phyloP scores from a whole-genome alignment of 139 green algal species.

The Haematococcus lacustris region DNA sequence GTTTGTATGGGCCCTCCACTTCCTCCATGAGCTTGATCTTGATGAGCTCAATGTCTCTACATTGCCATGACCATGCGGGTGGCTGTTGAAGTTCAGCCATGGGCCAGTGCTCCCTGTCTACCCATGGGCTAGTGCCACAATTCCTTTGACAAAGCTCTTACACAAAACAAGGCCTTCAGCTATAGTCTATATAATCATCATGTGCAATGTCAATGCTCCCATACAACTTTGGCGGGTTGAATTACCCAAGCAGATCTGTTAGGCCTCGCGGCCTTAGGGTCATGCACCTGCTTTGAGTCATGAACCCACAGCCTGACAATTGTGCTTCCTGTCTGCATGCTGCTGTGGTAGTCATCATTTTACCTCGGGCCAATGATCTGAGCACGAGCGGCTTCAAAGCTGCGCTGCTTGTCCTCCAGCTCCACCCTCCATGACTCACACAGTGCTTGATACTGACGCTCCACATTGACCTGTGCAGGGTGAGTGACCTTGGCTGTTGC shows the following conservation, averaged over 20 bases:
- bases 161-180: too few species aligned
- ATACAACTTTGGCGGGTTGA: too few species aligned
- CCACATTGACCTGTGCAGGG: slow-evolving; percentile 3
- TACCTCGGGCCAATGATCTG: slow-evolving; percentile 43
- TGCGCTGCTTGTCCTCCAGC: not conserved
- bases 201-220: not conserved
- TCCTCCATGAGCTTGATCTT: slow-evolving; percentile 46
- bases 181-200: not conserved
- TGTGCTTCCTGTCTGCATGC: too few species aligned
- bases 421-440: not conserved
- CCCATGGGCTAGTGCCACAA: too few species aligned
- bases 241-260: too few species aligned
- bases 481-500: too few species aligned
- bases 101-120: too few species aligned
- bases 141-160: too few species aligned
- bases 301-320: too few species aligned
- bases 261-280: too few species aligned
- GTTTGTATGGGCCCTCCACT: slow-evolving; percentile 37
- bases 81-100: not conserved
- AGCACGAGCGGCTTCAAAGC: slow-evolving; percentile 38
- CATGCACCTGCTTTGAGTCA: too few species aligned
- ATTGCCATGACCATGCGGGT: not conserved
- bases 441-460: not conserved
- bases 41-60: slow-evolving; percentile 51
- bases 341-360: too few species aligned